Conservation (phyloP, 805 yeast species). For the Kregervanrija delftensis region DNA sequence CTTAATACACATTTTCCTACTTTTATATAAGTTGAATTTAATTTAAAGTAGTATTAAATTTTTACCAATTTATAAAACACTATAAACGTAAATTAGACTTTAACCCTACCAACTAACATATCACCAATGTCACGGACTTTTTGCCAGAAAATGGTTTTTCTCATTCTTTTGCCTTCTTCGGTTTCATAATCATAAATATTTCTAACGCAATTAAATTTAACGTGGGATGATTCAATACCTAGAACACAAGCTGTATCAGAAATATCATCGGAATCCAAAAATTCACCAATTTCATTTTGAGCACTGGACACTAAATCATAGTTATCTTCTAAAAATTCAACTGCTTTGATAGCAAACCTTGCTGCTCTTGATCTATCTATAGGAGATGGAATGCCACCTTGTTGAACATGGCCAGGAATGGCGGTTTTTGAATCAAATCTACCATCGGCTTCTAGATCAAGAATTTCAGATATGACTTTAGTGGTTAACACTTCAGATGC, state of each 20-base stretch:
- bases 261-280: slow-evolving; percentile 20
- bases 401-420: slow-evolving; percentile 83
- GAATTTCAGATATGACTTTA: slow-evolving; percentile 62
- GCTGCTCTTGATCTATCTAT: slow-evolving; percentile 74
- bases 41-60: not conserved
- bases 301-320: slow-evolving; percentile 13
- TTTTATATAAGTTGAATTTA: not conserved
- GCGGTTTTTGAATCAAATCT: slow-evolving; percentile 75
- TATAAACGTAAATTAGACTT: slow-evolving; percentile 4
- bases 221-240: slow-evolving; percentile 74
- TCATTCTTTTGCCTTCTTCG: slow-evolving; percentile 73
- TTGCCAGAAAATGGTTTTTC: slow-evolving; percentile 83
- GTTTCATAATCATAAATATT: slow-evolving; percentile 84
- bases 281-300: slow-evolving; percentile 26
- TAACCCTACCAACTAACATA: slow-evolving; percentile 69
- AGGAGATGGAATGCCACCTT: slow-evolving; percentile 72
- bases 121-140: slow-evolving; percentile 71
- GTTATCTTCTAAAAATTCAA: slow-evolving; percentile 55
- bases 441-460: slow-evolving; percentile 55
- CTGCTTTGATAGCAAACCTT: slow-evolving; percentile 62
- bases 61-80: not conserved
- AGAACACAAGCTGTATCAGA: slow-evolving; percentile 67
- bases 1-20: not conserved
- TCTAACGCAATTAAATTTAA: slow-evolving; percentile 67
- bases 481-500: slow-evolving; percentile 65